phyloP scores from a whole-genome alignment of 805 yeast genomes.

The Candida vartiovaarae region DNA sequence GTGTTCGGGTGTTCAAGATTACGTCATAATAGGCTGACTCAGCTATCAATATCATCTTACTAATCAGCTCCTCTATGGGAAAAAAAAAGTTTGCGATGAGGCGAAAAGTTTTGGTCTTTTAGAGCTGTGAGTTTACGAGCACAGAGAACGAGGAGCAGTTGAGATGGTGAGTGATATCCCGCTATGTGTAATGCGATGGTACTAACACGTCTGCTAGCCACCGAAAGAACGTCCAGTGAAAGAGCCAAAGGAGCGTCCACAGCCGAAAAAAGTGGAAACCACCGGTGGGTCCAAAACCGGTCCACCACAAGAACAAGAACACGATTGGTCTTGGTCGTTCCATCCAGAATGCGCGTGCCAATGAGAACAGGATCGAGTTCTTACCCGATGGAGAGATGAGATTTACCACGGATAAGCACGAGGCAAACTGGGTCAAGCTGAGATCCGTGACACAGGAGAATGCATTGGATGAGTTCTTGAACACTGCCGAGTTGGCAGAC shows the following conservation, averaged over 20 bases:
- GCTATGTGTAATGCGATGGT: not conserved
- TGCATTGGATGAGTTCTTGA: constrained; percentile 87
- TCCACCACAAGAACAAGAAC: constrained; percentile 76
- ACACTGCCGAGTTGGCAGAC: constrained; percentile 93
- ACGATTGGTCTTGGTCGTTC: constrained; percentile 81
- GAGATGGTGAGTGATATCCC: not conserved
- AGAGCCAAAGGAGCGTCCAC: no score
- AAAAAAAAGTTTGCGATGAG: constrained; percentile 1
- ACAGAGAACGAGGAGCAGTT: not conserved
- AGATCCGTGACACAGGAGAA: constrained; percentile 93
- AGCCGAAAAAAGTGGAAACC: constrained; percentile 69
- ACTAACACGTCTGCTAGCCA: constrained; percentile 9
- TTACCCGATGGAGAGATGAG: constrained; percentile 85
- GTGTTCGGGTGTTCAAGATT: no score
- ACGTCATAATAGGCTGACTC: no score
- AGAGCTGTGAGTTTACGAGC: not conserved
- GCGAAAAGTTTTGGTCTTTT: not conserved
- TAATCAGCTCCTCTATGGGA: no score
- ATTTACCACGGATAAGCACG: constrained; percentile 77
- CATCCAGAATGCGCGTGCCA: constrained; percentile 64
- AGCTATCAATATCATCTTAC: no score
- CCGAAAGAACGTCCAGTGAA: constrained; percentile 32
- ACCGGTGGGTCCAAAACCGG: constrained; percentile 91
- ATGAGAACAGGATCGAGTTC: constrained; percentile 61
- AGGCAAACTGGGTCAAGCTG: constrained; percentile 83